These are phyloP conservation scores for Phytophthora uliginosa DNA, from an alignment of 352 stramenopile genomes.

Conservation along the genomic window DNA sequence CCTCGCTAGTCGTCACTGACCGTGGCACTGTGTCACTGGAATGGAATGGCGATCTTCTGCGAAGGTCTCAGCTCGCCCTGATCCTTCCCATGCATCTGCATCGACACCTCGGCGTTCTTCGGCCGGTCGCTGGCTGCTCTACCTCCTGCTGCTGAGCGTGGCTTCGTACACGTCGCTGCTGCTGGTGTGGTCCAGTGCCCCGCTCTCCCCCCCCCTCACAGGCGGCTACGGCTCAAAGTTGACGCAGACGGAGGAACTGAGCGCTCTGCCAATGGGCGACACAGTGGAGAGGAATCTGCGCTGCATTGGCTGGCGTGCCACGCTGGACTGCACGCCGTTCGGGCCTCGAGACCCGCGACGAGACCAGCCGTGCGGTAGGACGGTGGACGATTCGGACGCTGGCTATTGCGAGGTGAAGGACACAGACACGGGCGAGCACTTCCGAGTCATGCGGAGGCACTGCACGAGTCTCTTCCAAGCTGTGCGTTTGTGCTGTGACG, in stretches of 20 bases:
- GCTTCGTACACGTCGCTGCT: slow-evolving; percentile 21
- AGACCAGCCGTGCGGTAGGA: slow-evolving; percentile 25
- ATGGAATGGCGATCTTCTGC: slow-evolving; percentile 28
- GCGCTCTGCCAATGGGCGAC: slow-evolving; percentile 24
- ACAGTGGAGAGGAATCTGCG: slow-evolving; percentile 14
- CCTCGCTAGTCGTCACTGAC: background rate
- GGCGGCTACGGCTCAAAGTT: background rate
- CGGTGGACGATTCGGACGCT: slow-evolving; percentile 19
- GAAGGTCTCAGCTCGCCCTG: slow-evolving; percentile 8
- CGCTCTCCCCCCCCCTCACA: slow-evolving; percentile 13
- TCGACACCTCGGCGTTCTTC: background rate
- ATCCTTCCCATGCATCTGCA: background rate
- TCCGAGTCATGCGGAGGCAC: slow-evolving; percentile 38
- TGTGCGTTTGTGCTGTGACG: slow-evolving; percentile 41
- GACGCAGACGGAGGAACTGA: background rate
- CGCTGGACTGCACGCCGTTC: slow-evolving; percentile 26
- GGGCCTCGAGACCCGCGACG: slow-evolving; percentile 14
- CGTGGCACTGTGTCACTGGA: background rate
- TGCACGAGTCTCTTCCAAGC: slow-evolving; percentile 39
- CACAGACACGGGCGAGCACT: slow-evolving; percentile 26
- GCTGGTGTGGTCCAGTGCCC: slow-evolving; percentile 16
- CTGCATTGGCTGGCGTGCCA: slow-evolving; percentile 38
- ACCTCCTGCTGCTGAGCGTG: slow-evolving; percentile 14
- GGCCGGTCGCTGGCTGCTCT: slow-evolving; percentile 18
- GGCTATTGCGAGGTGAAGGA: slow-evolving; percentile 61